These are phyloP conservation scores for Globisporangium emineosum DNA, from an alignment of 352 stramenopile genomes.

Conservation along the genomic window DNA sequence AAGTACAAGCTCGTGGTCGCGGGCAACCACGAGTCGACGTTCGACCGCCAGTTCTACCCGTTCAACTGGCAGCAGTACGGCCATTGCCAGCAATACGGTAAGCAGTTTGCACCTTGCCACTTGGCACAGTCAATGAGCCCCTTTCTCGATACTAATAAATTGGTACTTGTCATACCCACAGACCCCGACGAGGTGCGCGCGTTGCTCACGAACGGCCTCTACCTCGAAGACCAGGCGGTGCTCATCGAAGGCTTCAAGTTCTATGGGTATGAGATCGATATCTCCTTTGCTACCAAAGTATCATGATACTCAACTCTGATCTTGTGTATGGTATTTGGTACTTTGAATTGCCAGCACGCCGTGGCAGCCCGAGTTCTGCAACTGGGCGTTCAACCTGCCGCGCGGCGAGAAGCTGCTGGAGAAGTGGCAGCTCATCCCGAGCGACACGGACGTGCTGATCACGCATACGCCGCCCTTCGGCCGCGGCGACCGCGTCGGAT, in stretches of 20 bases:
- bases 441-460: conserved; percentile 80
- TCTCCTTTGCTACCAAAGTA: background rate
- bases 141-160: background rate
- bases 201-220: conserved; percentile 72
- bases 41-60: conserved; percentile 67
- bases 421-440: conserved; percentile 54
- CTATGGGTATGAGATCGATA: conserved; percentile 43
- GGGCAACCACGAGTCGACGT: conserved; percentile 83
- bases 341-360: conserved; percentile 17
- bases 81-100: conserved; percentile 55
- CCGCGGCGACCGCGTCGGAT: conserved; percentile 56
- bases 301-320: background rate
- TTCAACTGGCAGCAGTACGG: conserved; percentile 72
- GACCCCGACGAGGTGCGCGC: conserved; percentile 65
- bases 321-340: background rate
- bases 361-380: conserved; percentile 84
- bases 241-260: conserved; percentile 72
- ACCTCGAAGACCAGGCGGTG: conserved; percentile 73
- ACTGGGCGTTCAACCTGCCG: conserved; percentile 77
- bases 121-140: too few relatives aligned
- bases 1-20: conserved; percentile 77
- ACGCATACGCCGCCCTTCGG: conserved; percentile 86
- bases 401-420: conserved; percentile 35
- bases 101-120: too few relatives aligned
- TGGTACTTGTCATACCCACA: conserved; percentile 2